A percentile compares a stretch with the other conserved stretches of the same genome.
These are phyloP conservation scores for Sicyos edulis DNA, from an alignment of 306 rosid species.

Conservation along the genomic window DNA sequence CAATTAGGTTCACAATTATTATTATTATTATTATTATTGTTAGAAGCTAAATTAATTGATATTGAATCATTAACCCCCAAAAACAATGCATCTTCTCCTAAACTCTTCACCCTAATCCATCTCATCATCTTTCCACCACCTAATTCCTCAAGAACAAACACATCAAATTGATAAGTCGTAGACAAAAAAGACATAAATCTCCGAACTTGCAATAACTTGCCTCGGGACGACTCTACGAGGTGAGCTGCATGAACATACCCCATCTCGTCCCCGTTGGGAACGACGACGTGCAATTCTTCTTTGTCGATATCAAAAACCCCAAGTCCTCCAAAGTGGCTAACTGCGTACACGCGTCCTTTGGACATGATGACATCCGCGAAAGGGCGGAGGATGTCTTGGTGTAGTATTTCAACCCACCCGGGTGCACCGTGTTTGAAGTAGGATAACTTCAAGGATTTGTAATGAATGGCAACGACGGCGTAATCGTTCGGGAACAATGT, in stretches of 20 bases:
- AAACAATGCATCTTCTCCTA: slow-evolving; percentile 8
- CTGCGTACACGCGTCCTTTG: neutral
- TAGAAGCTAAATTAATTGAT: neutral
- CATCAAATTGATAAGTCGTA: neutral
- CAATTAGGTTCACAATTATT: neutral
- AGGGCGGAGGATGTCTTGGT: neutral
- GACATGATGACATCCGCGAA: neutral
- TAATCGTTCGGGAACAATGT: neutral
- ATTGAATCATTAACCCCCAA: neutral
- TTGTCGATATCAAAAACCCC: neutral
- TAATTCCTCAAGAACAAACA: neutral
- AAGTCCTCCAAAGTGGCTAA: neutral
- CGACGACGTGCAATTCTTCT: neutral
- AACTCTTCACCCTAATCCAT: neutral
- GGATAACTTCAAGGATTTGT: neutral
- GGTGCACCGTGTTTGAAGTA: neutral
- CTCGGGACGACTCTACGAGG: neutral
- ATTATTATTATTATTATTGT: no score
- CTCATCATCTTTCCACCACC: neutral
- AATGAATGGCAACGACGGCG: neutral
- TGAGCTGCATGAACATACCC: neutral
- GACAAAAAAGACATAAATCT: neutral
- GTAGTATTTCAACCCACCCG: neutral
- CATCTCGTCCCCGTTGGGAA: neutral
- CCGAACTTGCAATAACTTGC: neutral